Conservation (phyloP, 1,284 basidiomycete genomes). For the Malassezia slooffiae region DNA sequence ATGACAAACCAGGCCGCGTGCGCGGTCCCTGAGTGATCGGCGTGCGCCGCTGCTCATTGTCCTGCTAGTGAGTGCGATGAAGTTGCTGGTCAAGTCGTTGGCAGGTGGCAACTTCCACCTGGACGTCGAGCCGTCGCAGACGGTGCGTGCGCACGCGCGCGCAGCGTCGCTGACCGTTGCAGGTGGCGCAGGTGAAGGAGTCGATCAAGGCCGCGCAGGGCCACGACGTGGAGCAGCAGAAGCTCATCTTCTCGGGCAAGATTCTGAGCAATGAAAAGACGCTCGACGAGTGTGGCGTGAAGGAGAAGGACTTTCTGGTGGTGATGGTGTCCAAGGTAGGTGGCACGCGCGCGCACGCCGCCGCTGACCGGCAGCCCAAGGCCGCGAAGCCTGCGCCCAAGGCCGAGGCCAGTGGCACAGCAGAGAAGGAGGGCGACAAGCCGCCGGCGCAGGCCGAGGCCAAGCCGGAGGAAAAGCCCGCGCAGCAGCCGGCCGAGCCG, state of each 20-base stretch:
- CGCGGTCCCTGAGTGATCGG: no score
- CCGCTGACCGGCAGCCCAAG: slow-evolving; percentile 21
- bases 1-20: no score
- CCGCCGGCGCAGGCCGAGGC: slow-evolving; percentile 21
- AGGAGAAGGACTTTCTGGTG: slow-evolving; percentile 97
- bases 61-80: no score
- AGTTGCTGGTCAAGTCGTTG: slow-evolving; percentile 43
- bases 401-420: no score
- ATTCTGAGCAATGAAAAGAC: slow-evolving; percentile 80
- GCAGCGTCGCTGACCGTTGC: neutral
- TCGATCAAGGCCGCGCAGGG: slow-evolving; percentile 72
- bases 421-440: slow-evolving; percentile 17
- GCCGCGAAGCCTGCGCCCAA: slow-evolving; percentile 15
- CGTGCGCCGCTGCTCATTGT: no score
- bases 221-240: slow-evolving; percentile 65
- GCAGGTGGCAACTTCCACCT: slow-evolving; percentile 43
- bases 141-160: slow-evolving; percentile 18
- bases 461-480: slow-evolving; percentile 1
- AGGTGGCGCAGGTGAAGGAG: slow-evolving; percentile 64
- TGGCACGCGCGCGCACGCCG: neutral
- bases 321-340: slow-evolving; percentile 92
- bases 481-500: neutral
- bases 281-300: slow-evolving; percentile 77
- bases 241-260: slow-evolving; percentile 94
- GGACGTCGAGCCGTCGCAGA: slow-evolving; percentile 39